Conservation (phyloP, 768 basidiomycete species). For the Rhodotorula diobovata region DNA sequence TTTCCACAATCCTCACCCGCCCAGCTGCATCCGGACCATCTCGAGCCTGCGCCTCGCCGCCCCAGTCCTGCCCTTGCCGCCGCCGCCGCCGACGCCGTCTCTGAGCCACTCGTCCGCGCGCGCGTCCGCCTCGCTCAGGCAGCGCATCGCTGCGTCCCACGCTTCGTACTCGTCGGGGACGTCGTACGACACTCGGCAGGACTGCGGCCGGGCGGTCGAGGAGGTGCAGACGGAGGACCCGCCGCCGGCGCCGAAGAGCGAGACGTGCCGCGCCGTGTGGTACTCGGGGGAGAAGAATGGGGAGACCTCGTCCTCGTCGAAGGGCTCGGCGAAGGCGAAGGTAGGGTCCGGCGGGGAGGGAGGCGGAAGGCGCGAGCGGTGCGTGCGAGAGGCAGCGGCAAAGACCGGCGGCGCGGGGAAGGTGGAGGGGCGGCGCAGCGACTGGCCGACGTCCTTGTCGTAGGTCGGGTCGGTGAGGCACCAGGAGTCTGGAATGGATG, state of each 20-base stretch:
- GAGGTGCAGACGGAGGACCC: not conserved
- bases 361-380: not conserved
- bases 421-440: too few relatives aligned
- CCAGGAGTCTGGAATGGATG: too few relatives aligned
- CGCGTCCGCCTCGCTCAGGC: not conserved
- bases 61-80: not conserved
- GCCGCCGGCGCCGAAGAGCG: constrained; percentile 6
- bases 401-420: too few relatives aligned
- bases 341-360: not conserved
- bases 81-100: not conserved
- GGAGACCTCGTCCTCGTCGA: not conserved
- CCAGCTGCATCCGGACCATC: not conserved
- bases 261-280: not conserved
- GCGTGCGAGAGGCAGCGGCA: not conserved
- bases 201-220: not conserved
- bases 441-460: too few relatives aligned
- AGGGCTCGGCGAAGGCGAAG: accelerated
- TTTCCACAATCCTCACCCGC: too few relatives aligned
- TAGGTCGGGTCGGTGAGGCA: too few relatives aligned
- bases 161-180: constrained; percentile 9
- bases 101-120: too few relatives aligned
- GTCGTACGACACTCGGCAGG: constrained; percentile 7
- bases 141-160: not conserved
- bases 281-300: not conserved
- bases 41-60: not conserved